These are phyloP conservation scores for Candolleomyces eurysporus DNA, from an alignment of 768 basidiomycete genomes.

Conservation along the genomic window DNA sequence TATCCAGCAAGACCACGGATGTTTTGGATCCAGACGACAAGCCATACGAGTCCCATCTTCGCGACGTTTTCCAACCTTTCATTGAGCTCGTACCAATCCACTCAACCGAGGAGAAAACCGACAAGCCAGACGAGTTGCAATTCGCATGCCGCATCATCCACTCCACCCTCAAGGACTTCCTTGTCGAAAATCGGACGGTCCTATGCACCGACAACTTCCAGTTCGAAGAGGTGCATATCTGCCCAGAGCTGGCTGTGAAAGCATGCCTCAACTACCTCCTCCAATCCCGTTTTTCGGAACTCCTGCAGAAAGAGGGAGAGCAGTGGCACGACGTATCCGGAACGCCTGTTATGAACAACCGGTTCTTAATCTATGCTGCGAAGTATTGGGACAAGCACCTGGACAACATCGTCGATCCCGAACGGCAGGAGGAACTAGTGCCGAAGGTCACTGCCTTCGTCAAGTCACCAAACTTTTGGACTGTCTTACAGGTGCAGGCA, in stretches of 20 bases:
- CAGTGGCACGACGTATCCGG: conserved; percentile 23
- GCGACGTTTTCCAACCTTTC: conserved; percentile 15
- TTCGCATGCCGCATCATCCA: conserved; percentile 25
- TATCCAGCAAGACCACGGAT: conserved; percentile 12
- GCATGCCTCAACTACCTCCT: conserved; percentile 26
- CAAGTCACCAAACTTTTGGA: conserved; percentile 26
- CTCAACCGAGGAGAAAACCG: neutral
- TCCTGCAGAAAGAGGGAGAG: conserved; percentile 13
- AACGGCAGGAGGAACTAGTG: conserved; percentile 5
- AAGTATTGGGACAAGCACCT: conserved; percentile 34
- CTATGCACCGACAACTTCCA: conserved; percentile 9
- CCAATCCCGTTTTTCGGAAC: conserved; percentile 16
- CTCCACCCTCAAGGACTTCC: conserved; percentile 24
- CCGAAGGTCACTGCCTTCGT: conserved; percentile 20
- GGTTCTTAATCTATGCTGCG: conserved; percentile 24
- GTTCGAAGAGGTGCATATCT: conserved; percentile 13
- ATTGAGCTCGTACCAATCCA: conserved; percentile 12
- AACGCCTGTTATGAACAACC: conserved; percentile 19
- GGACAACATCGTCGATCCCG: conserved; percentile 12
- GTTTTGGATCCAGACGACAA: conserved; percentile 6
- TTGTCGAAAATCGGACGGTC: conserved; percentile 15
- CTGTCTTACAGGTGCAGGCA: conserved; percentile 28
- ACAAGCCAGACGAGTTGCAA: conserved; percentile 4
- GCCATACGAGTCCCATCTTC: conserved; percentile 9
- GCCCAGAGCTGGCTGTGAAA: conserved; percentile 14